A percentile compares a stretch with the other conserved stretches of the same genome.
Evolutionary conservation across 176 grass and related monocot species (phyloP).

Genomic region (Carex littledalei): DNA sequence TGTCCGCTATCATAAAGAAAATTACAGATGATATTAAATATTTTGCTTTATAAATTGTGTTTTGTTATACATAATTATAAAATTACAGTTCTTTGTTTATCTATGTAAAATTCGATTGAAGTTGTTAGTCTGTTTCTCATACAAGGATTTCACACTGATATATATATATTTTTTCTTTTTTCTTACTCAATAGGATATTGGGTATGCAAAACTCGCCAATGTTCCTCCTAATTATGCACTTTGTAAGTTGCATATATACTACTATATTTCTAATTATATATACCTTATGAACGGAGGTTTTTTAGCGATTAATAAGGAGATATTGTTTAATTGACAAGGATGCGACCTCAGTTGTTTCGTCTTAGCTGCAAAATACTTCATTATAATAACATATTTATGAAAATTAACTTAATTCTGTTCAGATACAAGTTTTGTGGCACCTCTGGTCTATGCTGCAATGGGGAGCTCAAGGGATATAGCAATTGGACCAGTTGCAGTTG

Average conservation of each 20-base stretch:
- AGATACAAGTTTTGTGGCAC: conserved; percentile 78
- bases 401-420: neutral
- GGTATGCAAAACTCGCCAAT: conserved; percentile 53
- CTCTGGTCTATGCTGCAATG: conserved; percentile 68
- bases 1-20: no score
- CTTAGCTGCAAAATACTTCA: neutral
- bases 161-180: neutral
- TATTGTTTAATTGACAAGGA: neutral
- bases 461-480: conserved; percentile 86
- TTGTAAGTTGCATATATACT: conserved; percentile 50
- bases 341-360: neutral
- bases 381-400: neutral
- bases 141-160: no score
- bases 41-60: neutral
- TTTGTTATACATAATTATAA: neutral
- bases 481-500: conserved; percentile 80
- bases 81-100: neutral
- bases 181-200: neutral
- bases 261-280: neutral
- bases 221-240: conserved; percentile 44
- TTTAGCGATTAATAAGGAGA: neutral
- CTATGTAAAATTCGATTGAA: neutral
- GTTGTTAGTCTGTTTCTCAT: neutral
- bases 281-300: neutral
- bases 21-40: no score